Conservation (phyloP, 1,284 basidiomycete species). For the Anthracocystis setariae region DNA sequence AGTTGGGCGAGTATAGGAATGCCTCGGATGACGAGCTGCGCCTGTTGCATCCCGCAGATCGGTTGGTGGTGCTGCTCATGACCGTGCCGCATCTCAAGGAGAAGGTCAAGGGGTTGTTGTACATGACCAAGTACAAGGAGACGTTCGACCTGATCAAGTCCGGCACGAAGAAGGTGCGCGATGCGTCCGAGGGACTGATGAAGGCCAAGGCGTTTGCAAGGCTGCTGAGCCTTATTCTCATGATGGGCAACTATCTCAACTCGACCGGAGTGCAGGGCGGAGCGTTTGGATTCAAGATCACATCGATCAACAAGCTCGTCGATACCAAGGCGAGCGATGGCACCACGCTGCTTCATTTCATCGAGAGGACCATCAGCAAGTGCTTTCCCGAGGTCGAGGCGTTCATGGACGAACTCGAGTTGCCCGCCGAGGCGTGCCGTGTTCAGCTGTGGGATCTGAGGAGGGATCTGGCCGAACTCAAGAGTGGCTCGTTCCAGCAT, state of each 20-base stretch:
- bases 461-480: slow-evolving; percentile 66
- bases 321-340: slow-evolving; percentile 88
- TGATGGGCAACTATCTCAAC: slow-evolving; percentile 98
- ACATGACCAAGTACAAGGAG: slow-evolving; percentile 69
- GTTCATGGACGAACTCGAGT: slow-evolving; percentile 87
- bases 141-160: slow-evolving; percentile 58
- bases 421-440: slow-evolving; percentile 91
- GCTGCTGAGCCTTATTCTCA: slow-evolving; percentile 74
- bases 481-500: slow-evolving; percentile 62
- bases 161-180: slow-evolving; percentile 54
- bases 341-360: slow-evolving; percentile 94
- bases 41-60: slow-evolving; percentile 89
- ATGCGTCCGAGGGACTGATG: slow-evolving; percentile 61
- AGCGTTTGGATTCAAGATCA: slow-evolving; percentile 95
- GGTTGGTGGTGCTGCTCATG: slow-evolving; percentile 95
- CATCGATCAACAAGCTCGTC: slow-evolving; percentile 97
- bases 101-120: slow-evolving; percentile 93
- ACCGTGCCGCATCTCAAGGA: slow-evolving; percentile 92
- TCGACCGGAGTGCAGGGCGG: slow-evolving; percentile 95
- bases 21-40: slow-evolving; percentile 87
- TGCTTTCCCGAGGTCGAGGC: slow-evolving; percentile 88
- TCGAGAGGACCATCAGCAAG: slow-evolving; percentile 86
- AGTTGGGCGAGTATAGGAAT: slow-evolving; percentile 76
- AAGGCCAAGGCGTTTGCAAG: slow-evolving; percentile 62
- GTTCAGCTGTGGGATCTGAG: slow-evolving; percentile 65